Conservation (phyloP, 768 basidiomycete species). For the Kwoniella sp. region DNA sequence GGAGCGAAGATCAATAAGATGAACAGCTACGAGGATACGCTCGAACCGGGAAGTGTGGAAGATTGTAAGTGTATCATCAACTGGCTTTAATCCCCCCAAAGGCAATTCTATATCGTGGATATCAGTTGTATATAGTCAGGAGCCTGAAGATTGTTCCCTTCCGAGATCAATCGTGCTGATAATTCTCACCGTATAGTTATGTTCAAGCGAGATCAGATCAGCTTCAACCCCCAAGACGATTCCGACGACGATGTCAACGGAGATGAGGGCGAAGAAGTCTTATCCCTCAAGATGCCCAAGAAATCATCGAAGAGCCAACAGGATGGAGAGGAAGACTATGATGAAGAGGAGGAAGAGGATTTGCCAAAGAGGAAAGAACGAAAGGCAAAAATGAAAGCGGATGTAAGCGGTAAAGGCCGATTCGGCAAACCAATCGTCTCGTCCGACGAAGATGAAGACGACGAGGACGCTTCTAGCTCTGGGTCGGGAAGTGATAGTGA, state of each 20-base stretch:
- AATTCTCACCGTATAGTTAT: slow-evolving; percentile 35
- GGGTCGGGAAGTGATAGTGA: slow-evolving; percentile 48
- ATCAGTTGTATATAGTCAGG: too few relatives aligned
- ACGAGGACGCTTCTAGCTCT: slow-evolving; percentile 13
- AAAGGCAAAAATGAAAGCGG: slow-evolving; percentile 37
- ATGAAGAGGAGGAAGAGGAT: slow-evolving; percentile 59
- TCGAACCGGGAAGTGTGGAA: slow-evolving; percentile 54
- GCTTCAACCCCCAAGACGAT: slow-evolving; percentile 66
- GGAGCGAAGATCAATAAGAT: slow-evolving; percentile 43
- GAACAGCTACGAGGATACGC: slow-evolving; percentile 52
- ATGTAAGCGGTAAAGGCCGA: slow-evolving; percentile 48
- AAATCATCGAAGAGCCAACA: slow-evolving; percentile 26
- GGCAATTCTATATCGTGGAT: too few relatives aligned
- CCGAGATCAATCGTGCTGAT: too few relatives aligned
- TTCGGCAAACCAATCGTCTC: slow-evolving; percentile 52
- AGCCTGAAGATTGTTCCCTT: too few relatives aligned
- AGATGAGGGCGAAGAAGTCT: slow-evolving; percentile 78
- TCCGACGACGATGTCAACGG: slow-evolving; percentile 54
- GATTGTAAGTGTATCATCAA: slow-evolving; percentile 46
- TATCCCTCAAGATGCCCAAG: slow-evolving; percentile 60
- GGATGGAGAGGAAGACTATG: slow-evolving; percentile 58
- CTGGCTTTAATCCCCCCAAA: too few relatives aligned
- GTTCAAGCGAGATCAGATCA: slow-evolving; percentile 68
- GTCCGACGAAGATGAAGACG: slow-evolving; percentile 33
- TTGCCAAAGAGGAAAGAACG: slow-evolving; percentile 29